Base-by-base conservation (phyloP, 225 moss, liverwort and hornwort genomes). In the Polytrichum commune region DNA sequence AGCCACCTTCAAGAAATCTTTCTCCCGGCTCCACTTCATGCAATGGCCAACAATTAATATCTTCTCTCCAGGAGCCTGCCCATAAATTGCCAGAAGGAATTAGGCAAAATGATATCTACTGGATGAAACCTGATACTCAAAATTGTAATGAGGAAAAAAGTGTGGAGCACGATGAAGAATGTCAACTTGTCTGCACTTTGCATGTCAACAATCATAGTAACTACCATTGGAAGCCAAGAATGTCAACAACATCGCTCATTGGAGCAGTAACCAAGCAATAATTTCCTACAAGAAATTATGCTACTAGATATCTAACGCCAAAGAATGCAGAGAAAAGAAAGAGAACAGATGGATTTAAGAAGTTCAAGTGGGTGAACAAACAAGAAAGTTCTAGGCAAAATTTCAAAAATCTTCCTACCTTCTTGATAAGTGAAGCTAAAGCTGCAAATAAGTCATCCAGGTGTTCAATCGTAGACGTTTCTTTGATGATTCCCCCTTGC, bases 1-100 rank as follows among this genome's bases (percentile, higher is more conserved):
- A n/a, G 69, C 30, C 64, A 92, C 95, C 86, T 89, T 93, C 8
- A 96, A 77, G 62, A 92, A 93, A 29, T 93, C 92, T 33, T 90
- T 85, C 83, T 93, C 93, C 66, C 92, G 87, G 71, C 92, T 96
- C 96, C 96, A 96, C 73, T 96, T 96, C 96, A 90, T 92, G 27
- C 79, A 63, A 71, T 96, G 84, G 62, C 90, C 96, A 23, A 96
- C 82, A 70, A 88, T 80, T 70, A 88, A 82, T 67, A 85, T 29
- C 62, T 80, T 71, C 71, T 66, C 80, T 71, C 82, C 78, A 25
- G 71, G 27, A 24, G 70, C 75, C 88, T 88, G 88, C 60, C 78
- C 74, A 82, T 53, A 75, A 75, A 71, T 73, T 38, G 84, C 73
- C 71, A 78, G 53, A 75, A 46, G 46, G 46, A 46, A 46, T 46